These are phyloP conservation scores for Penicillium thymicola DNA, from an alignment of 2,329 filamentous ascomycete genomes.

Conservation along the genomic window DNA sequence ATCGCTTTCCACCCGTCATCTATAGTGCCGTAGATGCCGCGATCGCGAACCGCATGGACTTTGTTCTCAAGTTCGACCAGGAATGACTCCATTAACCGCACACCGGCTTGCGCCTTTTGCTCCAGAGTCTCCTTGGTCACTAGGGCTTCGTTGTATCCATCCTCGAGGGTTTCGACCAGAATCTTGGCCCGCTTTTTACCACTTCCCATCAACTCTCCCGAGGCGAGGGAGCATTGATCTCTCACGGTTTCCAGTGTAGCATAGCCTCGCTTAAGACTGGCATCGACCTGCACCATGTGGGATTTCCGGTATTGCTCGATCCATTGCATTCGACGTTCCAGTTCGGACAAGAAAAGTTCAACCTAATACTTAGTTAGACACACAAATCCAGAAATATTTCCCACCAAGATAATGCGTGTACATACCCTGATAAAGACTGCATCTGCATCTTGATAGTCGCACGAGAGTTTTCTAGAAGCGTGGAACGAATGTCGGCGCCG, in stretches of 20 bases:
- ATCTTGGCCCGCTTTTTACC: slow-evolving; percentile 80
- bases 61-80: slow-evolving; percentile 80
- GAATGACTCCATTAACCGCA: slow-evolving; percentile 81
- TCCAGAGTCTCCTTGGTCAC: slow-evolving; percentile 81
- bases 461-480: slow-evolving; percentile 41
- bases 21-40: slow-evolving; percentile 73
- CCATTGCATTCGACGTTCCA: slow-evolving; percentile 82
- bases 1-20: slow-evolving; percentile 76
- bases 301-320: slow-evolving; percentile 85
- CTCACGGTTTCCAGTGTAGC: slow-evolving; percentile 81
- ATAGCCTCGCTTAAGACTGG: slow-evolving; percentile 80
- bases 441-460: slow-evolving; percentile 44
- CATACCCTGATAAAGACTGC: slow-evolving; percentile 45
- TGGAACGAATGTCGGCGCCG: slow-evolving; percentile 48
- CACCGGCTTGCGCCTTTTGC: slow-evolving; percentile 84
- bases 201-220: slow-evolving; percentile 83
- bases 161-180: slow-evolving; percentile 88
- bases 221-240: slow-evolving; percentile 82
- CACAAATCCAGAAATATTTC: background rate
- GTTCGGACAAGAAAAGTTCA: slow-evolving; percentile 63
- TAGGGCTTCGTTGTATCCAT: slow-evolving; percentile 80
- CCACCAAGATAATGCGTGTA: background rate
- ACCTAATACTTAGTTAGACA: slow-evolving; percentile 31
- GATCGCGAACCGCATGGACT: slow-evolving; percentile 74
- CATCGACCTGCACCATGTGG: slow-evolving; percentile 74